Base-by-base conservation (phyloP, 2,329 filamentous ascomycete species). In the Alternaria sp. region DNA sequence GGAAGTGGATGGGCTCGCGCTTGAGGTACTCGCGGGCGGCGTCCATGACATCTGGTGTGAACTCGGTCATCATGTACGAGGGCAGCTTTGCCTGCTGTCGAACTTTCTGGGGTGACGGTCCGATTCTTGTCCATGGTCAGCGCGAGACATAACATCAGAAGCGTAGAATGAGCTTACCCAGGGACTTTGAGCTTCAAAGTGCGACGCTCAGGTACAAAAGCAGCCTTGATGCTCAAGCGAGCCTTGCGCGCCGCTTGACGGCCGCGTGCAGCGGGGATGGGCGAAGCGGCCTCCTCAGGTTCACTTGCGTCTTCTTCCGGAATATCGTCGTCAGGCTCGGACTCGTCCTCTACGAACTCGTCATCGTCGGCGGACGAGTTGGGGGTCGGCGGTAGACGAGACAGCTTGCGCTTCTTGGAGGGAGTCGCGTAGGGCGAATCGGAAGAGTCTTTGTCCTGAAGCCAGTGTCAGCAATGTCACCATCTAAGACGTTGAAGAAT, bases 291-390 rank as follows among this genome's bases (percentile, higher is more conserved):
- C 0, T 67, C 62, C 2, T 62, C 46, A 1, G 58, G 60, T 0
- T 41, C 58, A 12, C 18, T 37, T 9, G 25, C 28, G 20, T 70
- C 63, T 11, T 60, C 61, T 14, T 60, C 49, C 2, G 25, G 14
- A 5, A 58, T 15, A 0, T 71, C 65, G 1, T 71, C 70, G 5
- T 68, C 69, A 4, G 58, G 33, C 9, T 68, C 67, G 0, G 60
- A 63, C 3, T 60, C 60, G 2, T 64, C 65, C 11, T 61, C 55
- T 6, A 65, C 51, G 26, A 71, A 74, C 7, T 74, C 69, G 41
- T 65, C 69, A 50, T 72, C 69, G 3, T 69, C 64, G 4, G 60
- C 43, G 6, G 62, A 56, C 25, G 61, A 56, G 5, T 41, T 44
- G 6, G 55, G 59, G 1, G 43, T 53, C 5, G 50, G 20, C 2